These are phyloP conservation scores for Exserohilum rostratum DNA, from an alignment of 2,329 filamentous ascomycete species.

Conservation along the genomic window DNA sequence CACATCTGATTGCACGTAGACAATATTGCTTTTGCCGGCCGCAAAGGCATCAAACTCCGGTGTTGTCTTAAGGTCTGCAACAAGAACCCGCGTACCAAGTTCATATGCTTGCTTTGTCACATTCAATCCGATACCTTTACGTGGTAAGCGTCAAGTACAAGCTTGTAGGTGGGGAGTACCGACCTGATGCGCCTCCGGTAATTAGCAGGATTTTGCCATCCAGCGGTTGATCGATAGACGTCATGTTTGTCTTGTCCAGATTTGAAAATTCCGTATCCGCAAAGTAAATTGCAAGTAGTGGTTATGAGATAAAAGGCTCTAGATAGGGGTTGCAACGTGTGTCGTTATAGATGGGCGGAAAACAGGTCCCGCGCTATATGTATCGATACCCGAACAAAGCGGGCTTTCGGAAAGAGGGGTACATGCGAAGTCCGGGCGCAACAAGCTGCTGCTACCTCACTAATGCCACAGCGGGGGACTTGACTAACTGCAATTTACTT, in stretches of 20 bases:
- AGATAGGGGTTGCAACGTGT: not conserved
- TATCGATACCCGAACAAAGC: too few relatives aligned
- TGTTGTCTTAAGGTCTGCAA: constrained; percentile 35
- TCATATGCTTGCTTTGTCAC: constrained; percentile 37
- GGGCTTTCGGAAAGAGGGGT: too few relatives aligned
- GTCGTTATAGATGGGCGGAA: too few relatives aligned
- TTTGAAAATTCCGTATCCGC: not conserved
- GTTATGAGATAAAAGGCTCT: not conserved
- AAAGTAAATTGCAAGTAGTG: not conserved
- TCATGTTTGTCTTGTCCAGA: not conserved
- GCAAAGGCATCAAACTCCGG: constrained; percentile 27
- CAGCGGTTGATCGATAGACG: constrained; percentile 38
- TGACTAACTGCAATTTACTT: not conserved
- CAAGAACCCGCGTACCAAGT: constrained; percentile 30
- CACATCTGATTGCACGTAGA: constrained; percentile 38
- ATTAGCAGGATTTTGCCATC: constrained; percentile 42
- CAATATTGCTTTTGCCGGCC: constrained; percentile 26
- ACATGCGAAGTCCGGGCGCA: too few relatives aligned
- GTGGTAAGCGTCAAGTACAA: not conserved
- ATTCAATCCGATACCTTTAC: constrained; percentile 41
- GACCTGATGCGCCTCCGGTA: constrained; percentile 46
- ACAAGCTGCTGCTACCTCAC: too few relatives aligned
- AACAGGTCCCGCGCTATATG: too few relatives aligned
- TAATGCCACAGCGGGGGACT: not conserved
- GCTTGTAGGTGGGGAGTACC: not conserved